Evolutionary conservation across 2,329 filamentous ascomycete species (phyloP), one percentile per base, ranked within the genome.

Genomic region (Ophiostoma tasmaniense): DNA sequence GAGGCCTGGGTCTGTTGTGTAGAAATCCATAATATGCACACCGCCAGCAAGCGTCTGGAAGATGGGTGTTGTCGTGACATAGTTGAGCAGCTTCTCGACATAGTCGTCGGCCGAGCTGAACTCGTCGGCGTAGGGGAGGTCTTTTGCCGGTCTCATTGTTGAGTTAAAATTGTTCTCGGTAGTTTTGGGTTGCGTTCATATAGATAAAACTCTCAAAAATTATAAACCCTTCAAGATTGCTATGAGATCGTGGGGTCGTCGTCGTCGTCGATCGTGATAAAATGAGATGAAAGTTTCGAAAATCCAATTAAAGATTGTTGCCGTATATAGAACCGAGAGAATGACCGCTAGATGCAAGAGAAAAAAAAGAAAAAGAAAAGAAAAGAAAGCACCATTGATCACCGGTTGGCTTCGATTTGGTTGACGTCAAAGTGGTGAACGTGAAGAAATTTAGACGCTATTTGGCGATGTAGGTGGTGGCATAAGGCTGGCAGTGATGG

Each of bases 21-120:
- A 92, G 79, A 99, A 98, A 77, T 99, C 95, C 69, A 98, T 84
- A 72, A 99, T 93, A 76, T 99, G 95, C 0, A 98, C 91, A n/a
- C 94, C 93, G 68, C 95, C 95, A 76, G 93, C 97, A n/a, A 99
- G 84, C 33, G 91, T 92, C 73, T 92, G 90, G 74, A 97, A 93
- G 1, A 92, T 82, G 68, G 89, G 85, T 64, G 90, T 91, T 1
- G 87, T 88, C 6, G 88, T 88, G 1, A 89, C 86, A 75, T 98
- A 97, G 25, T 87, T 77, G 33, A 98, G 83, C 14, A 98, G 85
- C 22, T 88, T 88, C 33, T 91, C 83, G 66, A 97, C 85, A 77
- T 97, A 99, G 67, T 88, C 85, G 65, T 97, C 91, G 6, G 87
- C 80, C 62, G 86, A 87, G 50, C 81, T 76, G 81, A 94, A 97